Percentiles rank a stretch among this genome's conserved stretches.
Evolutionary conservation across 139 green algal genomes (phyloP).

Genomic region (Asterochloris sp.): DNA sequence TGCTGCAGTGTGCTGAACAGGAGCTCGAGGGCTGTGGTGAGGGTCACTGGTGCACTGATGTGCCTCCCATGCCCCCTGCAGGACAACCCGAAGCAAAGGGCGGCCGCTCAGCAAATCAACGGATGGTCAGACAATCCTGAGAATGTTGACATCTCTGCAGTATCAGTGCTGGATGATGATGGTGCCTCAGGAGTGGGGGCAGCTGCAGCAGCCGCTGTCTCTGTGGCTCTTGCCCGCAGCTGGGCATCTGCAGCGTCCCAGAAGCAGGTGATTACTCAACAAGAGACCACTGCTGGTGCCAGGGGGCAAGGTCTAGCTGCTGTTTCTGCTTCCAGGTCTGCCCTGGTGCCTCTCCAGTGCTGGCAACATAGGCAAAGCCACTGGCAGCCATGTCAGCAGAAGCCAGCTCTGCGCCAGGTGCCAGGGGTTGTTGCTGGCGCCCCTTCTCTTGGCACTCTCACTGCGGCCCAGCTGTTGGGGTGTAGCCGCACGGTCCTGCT

Average conservation of each 20-base stretch:
- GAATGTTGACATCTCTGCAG: slow-evolving; percentile 5
- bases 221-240: slow-evolving; percentile 51
- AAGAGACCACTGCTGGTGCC: background rate
- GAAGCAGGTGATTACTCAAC: background rate
- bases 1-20: too few species aligned
- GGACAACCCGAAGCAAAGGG: background rate
- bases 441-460: too few species aligned
- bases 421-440: too few species aligned
- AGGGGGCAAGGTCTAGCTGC: background rate
- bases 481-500: too few species aligned
- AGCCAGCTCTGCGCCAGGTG: too few species aligned
- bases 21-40: too few species aligned
- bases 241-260: slow-evolving; percentile 35
- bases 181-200: slow-evolving; percentile 48
- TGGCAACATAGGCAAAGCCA: too few species aligned
- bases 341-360: too few species aligned
- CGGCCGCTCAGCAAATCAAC: background rate
- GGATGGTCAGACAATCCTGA: slow-evolving; percentile 7
- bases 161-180: slow-evolving; percentile 48
- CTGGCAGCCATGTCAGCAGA: too few species aligned
- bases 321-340: too few species aligned
- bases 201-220: slow-evolving; percentile 55
- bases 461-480: too few species aligned
- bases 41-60: too few species aligned
- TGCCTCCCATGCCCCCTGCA: background rate